Evolutionary conservation across 768 basidiomycete genomes (phyloP).

Genomic region (Mycena kentingensis): DNA sequence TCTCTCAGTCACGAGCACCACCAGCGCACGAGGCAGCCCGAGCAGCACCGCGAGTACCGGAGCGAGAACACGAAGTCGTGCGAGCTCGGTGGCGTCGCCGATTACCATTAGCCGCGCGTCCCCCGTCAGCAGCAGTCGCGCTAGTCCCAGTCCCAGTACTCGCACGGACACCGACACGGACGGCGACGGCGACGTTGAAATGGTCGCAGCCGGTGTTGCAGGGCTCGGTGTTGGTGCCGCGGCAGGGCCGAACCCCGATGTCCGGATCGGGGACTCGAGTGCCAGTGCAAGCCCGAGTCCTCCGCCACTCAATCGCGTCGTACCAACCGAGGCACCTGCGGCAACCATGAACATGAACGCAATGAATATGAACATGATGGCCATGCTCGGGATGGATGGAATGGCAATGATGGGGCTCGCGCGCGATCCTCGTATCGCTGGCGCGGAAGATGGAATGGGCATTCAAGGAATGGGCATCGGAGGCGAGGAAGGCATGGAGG

Average conservation of each 20-base stretch:
- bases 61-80: conserved; percentile 13
- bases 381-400: conserved; percentile 19
- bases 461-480: conserved; percentile 6
- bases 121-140: conserved; percentile 20
- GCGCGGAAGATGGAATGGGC: conserved; percentile 15
- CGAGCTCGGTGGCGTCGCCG: conserved; percentile 3
- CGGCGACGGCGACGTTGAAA: conserved; percentile 60
- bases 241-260: background rate
- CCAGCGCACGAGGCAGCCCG: conserved; percentile 10
- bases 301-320: conserved; percentile 14
- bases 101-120: conserved; percentile 14
- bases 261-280: conserved; percentile 18
- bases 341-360: conserved; percentile 12
- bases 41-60: conserved; percentile 15
- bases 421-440: conserved; percentile 14
- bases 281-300: conserved; percentile 23
- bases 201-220: conserved; percentile 27
- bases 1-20: conserved; percentile 13
- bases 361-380: conserved; percentile 11
- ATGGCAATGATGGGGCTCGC: conserved; percentile 14
- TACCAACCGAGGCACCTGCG: background rate
- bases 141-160: conserved; percentile 39
- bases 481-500: conserved; percentile 10
- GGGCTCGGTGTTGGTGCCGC: conserved; percentile 11
- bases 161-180: conserved; percentile 78